phyloP scores from a whole-genome alignment of 2,329 filamentous ascomycete species.

The Fusarium sp. region DNA sequence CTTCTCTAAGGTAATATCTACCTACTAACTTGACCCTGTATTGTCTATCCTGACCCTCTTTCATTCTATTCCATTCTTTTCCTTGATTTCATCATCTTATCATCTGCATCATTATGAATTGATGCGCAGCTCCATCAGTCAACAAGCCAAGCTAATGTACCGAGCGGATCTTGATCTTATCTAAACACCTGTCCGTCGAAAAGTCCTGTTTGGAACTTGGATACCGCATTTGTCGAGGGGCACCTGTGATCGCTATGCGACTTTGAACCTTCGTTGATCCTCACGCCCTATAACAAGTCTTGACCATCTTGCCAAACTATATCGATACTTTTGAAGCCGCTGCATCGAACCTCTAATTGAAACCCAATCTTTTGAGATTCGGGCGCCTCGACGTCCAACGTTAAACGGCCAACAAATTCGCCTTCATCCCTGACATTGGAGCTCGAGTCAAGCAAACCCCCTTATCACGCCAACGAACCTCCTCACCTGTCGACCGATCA shows the following conservation, averaged over 20 bases:
- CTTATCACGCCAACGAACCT: conserved; percentile 24
- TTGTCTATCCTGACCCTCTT: conserved; percentile 1
- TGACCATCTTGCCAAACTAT: conserved; percentile 6
- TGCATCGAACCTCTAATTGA: background rate
- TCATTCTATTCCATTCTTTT: background rate
- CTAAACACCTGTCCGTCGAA: background rate
- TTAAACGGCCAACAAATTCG: conserved; percentile 15
- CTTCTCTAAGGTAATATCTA: conserved; percentile 1
- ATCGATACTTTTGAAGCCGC: conserved; percentile 9
- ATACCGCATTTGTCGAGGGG: conserved; percentile 21
- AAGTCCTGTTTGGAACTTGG: background rate
- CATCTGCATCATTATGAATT: background rate
- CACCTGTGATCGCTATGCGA: conserved; percentile 17
- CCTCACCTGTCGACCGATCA: conserved; percentile 6
- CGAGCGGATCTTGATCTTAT: background rate
- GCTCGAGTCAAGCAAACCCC: conserved; percentile 20
- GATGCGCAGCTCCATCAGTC: background rate
- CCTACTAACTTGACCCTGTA: conserved; percentile 4
- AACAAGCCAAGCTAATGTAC: background rate
- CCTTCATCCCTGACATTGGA: background rate
- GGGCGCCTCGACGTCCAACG: conserved; percentile 27
- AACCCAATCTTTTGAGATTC: conserved; percentile 1
- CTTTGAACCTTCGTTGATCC: conserved; percentile 19
- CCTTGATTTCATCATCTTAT: background rate
- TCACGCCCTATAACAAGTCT: background rate